These are phyloP conservation scores for Auricularia sp. DNA, from an alignment of 768 basidiomycete species.

Conservation along the genomic window DNA sequence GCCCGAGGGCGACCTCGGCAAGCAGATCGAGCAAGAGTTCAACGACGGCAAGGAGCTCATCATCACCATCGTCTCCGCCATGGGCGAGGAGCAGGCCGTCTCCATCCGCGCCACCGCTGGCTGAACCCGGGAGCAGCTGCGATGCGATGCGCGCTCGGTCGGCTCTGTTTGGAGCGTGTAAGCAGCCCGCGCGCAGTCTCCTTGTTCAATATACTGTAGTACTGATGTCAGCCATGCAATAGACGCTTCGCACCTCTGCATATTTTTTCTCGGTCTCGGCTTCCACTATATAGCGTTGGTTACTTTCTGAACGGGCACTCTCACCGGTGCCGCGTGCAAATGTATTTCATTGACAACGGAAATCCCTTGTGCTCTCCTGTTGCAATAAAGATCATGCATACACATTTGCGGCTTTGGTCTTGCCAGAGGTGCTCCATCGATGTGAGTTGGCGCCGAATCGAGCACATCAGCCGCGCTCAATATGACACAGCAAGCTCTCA, in stretches of 20 bases:
- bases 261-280: neutral
- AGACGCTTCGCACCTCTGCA: neutral
- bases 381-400: neutral
- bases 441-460: no score
- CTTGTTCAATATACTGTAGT: neutral
- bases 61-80: constrained; percentile 78
- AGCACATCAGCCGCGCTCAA: no score
- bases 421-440: no score
- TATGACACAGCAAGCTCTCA: no score
- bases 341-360: no score
- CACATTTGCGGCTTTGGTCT: no score
- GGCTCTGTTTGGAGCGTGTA: no score
- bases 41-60: constrained; percentile 81
- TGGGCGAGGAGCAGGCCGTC: constrained; percentile 76
- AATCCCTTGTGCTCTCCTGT: neutral
- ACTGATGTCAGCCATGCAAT: neutral
- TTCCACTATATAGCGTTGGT: neutral
- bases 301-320: neutral
- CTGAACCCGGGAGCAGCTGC: neutral
- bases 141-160: neutral
- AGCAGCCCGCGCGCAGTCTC: neutral
- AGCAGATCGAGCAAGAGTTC: constrained; percentile 56
- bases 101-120: constrained; percentile 1
- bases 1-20: constrained; percentile 77
- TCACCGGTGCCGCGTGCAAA: neutral